Evolutionary conservation across 1,284 basidiomycete species (phyloP).

Genomic region (Malassezia yamatoensis): DNA sequence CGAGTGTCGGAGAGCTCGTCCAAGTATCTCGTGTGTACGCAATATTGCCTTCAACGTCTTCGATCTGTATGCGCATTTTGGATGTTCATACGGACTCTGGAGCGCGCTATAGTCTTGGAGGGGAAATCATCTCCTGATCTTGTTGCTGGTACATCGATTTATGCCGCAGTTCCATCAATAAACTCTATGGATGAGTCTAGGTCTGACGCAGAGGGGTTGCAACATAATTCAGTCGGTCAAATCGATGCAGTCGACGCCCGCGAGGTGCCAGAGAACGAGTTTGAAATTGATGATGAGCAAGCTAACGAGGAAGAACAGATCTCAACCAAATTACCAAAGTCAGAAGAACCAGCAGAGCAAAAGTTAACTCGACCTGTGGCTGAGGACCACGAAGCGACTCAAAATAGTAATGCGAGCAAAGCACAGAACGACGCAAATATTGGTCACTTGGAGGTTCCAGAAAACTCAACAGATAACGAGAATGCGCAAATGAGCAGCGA

Average conservation of each 20-base stretch:
- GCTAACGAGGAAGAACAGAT: background rate
- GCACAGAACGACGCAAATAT: background rate
- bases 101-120: slow-evolving; percentile 42
- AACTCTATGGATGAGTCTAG: background rate
- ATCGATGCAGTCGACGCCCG: background rate
- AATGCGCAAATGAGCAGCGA: background rate
- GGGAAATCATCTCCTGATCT: slow-evolving; percentile 36
- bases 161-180: background rate
- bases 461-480: background rate
- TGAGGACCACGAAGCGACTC: background rate
- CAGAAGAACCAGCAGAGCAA: background rate
- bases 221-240: background rate
- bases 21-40: slow-evolving; percentile 42
- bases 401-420: background rate
- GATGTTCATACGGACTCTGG: slow-evolving; percentile 41
- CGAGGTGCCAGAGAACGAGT: background rate
- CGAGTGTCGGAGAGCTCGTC: slow-evolving; percentile 33
- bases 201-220: background rate
- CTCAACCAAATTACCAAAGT: background rate
- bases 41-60: slow-evolving; percentile 39
- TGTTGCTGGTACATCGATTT: slow-evolving; percentile 4
- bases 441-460: background rate
- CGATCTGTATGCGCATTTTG: slow-evolving; percentile 42
- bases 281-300: background rate
- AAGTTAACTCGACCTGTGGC: background rate